Evolutionary conservation across 768 basidiomycete species (phyloP).

Genomic region (Tricholoma matsutake): DNA sequence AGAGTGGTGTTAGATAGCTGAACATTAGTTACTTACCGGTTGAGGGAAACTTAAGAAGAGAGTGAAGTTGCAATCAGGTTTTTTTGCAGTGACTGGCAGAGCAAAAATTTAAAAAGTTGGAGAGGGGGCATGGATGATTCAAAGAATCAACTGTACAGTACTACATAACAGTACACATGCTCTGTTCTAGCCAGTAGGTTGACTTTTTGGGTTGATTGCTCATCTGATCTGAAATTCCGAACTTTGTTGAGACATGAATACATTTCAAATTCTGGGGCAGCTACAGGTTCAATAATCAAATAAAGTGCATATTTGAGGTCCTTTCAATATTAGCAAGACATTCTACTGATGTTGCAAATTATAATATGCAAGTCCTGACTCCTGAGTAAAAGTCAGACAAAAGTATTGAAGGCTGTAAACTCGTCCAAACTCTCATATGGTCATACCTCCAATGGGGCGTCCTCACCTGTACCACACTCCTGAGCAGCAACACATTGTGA

Average conservation of each 20-base stretch:
- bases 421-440: background rate
- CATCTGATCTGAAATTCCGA: background rate
- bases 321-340: background rate
- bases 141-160: conserved; percentile 1
- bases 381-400: conserved; percentile 16
- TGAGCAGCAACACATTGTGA: conserved; percentile 13
- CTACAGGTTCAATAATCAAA: background rate
- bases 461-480: conserved; percentile 2
- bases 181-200: background rate
- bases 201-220: background rate
- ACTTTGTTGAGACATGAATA: background rate
- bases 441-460: conserved; percentile 12
- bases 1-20: background rate
- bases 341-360: background rate
- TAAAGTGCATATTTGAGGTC: background rate
- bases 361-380: conserved; percentile 3
- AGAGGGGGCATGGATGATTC: background rate
- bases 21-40: background rate
- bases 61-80: background rate
- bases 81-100: background rate
- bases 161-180: background rate
- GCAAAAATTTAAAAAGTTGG: background rate
- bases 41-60: background rate
- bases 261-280: background rate
- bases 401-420: background rate